A percentile compares a stretch with the other conserved stretches of the same genome.
These are phyloP conservation scores for Peronospora belbahrii DNA, from an alignment of 352 stramenopile species.

Conservation along the genomic window DNA sequence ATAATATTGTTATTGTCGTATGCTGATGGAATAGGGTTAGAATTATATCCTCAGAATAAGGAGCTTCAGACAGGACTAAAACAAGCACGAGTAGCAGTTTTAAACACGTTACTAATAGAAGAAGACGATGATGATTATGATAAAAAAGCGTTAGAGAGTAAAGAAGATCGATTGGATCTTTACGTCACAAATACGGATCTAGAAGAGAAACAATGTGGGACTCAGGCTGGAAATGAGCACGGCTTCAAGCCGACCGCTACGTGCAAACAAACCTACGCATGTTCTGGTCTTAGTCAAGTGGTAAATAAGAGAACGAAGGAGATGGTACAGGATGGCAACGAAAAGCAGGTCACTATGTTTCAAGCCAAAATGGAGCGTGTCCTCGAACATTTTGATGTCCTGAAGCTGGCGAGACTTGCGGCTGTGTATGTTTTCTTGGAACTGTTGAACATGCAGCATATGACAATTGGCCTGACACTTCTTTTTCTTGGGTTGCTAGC, in stretches of 20 bases:
- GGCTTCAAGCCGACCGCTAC: constrained; percentile 18
- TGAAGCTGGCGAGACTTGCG: constrained; percentile 42
- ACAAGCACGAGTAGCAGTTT: constrained; percentile 44
- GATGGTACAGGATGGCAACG: constrained; percentile 5
- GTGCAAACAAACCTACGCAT: constrained; percentile 14
- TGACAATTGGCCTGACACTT: constrained; percentile 37
- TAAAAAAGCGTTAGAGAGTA: background rate
- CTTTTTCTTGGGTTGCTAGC: constrained; percentile 44
- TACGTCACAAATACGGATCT: background rate
- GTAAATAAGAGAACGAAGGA: constrained; percentile 1
- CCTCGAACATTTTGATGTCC: constrained; percentile 45
- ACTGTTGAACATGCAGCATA: constrained; percentile 39
- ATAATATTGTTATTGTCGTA: background rate
- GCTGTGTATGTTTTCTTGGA: constrained; percentile 47
- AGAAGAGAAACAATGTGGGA: background rate
- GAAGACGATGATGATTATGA: constrained; percentile 30
- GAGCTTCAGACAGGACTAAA: constrained; percentile 40
- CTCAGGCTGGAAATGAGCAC: background rate
- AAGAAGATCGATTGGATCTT: background rate
- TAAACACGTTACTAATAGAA: constrained; percentile 36
- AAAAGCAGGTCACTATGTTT: constrained; percentile 30
- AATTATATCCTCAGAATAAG: constrained; percentile 25
- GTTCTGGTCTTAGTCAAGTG: constrained; percentile 9
- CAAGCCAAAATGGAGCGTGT: constrained; percentile 47
- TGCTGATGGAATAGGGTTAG: constrained; percentile 29